A percentile compares a stretch with the other conserved stretches of the same genome.
Conservation (phyloP, 352 stramenopile genomes). For the Phytophthora citrophthora region DNA sequence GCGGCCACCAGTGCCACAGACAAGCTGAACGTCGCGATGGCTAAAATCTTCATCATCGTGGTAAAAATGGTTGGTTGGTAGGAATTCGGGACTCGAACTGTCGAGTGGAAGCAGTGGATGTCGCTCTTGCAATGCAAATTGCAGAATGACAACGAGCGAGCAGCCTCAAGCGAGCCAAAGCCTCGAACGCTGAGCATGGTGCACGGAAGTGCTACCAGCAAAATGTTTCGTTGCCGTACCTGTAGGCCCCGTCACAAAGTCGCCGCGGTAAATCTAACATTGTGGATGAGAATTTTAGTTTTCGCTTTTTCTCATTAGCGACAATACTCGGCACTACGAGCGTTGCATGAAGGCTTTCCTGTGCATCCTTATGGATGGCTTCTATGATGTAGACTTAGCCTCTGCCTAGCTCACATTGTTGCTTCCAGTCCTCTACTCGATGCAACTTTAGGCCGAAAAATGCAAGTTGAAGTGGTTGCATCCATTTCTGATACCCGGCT, state of each 20-base stretch:
- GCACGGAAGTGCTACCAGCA: background rate
- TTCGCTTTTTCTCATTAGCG: constrained; percentile 1
- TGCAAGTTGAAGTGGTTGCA: constrained; percentile 12
- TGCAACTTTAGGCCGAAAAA: background rate
- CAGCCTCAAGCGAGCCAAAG: background rate
- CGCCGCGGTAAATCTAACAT: constrained; percentile 1
- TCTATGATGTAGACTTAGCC: background rate
- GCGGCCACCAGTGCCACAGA: constrained; percentile 5
- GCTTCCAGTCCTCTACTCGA: background rate
- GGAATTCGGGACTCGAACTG: constrained; percentile 22
- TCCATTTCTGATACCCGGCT: constrained; percentile 1
- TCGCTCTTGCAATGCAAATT: constrained; percentile 19
- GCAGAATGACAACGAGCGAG: constrained; percentile 7
- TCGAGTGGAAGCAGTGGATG: constrained; percentile 23
- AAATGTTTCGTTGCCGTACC: constrained; percentile 8
- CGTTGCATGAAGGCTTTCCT: background rate
- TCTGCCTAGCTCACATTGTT: background rate
- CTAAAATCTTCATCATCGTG: constrained; percentile 25
- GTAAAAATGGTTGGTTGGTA: constrained; percentile 2
- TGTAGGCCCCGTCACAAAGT: constrained; percentile 11
- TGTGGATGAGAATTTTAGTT: constrained; percentile 1
- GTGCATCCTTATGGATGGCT: background rate
- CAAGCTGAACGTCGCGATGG: constrained; percentile 24
- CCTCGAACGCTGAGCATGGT: background rate
- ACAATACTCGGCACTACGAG: background rate